Evolutionary conservation across 306 rosid species (phyloP), one percentile per base, ranked within the genome.

Genomic region (Sechiopsis laciniata): DNA sequence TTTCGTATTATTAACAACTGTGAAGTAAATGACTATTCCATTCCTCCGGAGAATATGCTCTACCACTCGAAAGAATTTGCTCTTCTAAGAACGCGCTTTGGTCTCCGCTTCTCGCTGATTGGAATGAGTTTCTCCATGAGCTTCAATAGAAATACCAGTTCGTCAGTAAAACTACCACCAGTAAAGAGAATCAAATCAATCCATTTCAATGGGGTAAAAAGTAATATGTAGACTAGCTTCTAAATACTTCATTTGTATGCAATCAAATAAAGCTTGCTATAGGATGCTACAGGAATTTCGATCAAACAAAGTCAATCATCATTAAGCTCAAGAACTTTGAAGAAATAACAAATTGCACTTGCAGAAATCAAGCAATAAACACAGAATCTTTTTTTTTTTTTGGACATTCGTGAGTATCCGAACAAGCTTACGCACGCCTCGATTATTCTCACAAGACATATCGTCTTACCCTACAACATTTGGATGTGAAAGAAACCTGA

Each of bases 51-150:
- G 50, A 29, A 63, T 17, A 40, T 52, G 19, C 53, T 76, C 77
- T 82, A 74, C 83, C 88, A 78, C 46, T 77, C 51, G 15, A 73
- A 21, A 71, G 96, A 87, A 75, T 79, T 75, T 17, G 76, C 75
- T 82, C 96, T 87, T 53, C 81, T 80, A 58, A 83, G 90, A 58
- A 20, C 55, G 8, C 62, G 76, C 56, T n/a, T 81, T 10, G 81
- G 83, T 74, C 72, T 80, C 20, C 57, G 65, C 77, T 77, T 83
- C 84, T 83, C 97, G 73, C 13, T 79, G 5, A 86, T 53, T 35
- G 91, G 96, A 79, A 86, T 73, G 29, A 85, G 54, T 24, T 16
- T 80, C 79, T 87, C 81, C 76, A 71, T 54, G 32, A 91, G 90
- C 97, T 91, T 85, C 85, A 84, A 46, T 46, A 20, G n/a, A 26